Conservation (phyloP, 2,329 filamentous ascomycete genomes). For the Verticillium alfalfae region DNA sequence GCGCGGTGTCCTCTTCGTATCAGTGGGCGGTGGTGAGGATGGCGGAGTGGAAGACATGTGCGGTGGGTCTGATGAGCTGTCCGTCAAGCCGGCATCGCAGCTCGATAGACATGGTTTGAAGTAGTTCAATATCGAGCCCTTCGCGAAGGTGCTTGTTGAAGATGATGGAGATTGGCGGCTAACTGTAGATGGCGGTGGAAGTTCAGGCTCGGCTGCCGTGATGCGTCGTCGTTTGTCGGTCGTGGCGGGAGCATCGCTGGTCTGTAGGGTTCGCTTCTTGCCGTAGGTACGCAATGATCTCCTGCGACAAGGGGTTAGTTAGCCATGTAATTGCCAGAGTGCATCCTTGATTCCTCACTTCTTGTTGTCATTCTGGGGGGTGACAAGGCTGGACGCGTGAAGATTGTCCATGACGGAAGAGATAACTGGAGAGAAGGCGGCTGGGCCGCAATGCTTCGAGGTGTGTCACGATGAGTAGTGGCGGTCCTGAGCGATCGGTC, state of each 20-base stretch:
- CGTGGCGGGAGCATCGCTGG: neutral
- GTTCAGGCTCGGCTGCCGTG: conserved; percentile 13
- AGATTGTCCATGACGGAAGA: no score
- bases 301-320: neutral
- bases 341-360: no score
- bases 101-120: conserved; percentile 25
- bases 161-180: neutral
- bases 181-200: neutral
- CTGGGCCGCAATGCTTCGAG: no score
- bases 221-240: conserved; percentile 12
- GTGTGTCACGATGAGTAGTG: no score
- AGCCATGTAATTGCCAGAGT: neutral
- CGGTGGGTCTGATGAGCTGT: conserved; percentile 4
- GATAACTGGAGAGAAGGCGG: no score
- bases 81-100: conserved; percentile 3
- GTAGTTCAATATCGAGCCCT: conserved; percentile 33
- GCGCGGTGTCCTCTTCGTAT: conserved; percentile 8
- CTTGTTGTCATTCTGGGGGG: no score
- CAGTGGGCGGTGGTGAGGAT: conserved; percentile 11
- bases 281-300: conserved; percentile 1
- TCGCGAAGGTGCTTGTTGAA: conserved; percentile 13
- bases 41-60: conserved; percentile 15
- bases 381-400: no score
- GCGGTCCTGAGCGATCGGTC: no score
- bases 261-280: neutral